Percentiles rank a stretch among this genome's conserved stretches.
These are phyloP conservation scores for Coemansia pectinata DNA, from an alignment of 192 early-diverging fungal species.

Conservation along the genomic window DNA sequence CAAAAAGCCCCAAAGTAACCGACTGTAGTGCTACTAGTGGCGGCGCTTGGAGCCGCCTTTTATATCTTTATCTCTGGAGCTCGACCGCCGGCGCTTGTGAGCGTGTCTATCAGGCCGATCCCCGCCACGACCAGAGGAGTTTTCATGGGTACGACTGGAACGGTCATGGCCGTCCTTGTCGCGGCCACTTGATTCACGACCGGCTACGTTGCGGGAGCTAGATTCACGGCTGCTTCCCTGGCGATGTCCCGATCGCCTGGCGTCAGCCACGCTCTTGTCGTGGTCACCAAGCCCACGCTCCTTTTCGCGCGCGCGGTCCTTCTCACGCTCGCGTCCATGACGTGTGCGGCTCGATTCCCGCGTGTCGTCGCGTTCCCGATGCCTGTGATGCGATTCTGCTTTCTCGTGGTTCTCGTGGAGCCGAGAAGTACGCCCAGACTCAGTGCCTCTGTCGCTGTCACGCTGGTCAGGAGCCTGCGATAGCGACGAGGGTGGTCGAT, in stretches of 20 bases:
- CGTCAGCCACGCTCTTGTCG: slow-evolving; percentile 14
- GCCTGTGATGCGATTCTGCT: slow-evolving; percentile 28
- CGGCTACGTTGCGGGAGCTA: slow-evolving; percentile 10
- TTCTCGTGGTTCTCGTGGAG: slow-evolving; percentile 22
- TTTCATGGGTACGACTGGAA: slow-evolving; percentile 9
- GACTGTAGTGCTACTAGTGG: slow-evolving; percentile 13
- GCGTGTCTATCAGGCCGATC: slow-evolving; percentile 25
- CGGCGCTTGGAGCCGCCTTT: slow-evolving; percentile 44
- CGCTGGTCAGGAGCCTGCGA: slow-evolving; percentile 18
- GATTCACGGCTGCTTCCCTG: slow-evolving; percentile 31
- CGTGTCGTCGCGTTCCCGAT: slow-evolving; percentile 24
- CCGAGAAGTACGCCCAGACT: slow-evolving; percentile 35
- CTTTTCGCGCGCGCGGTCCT: slow-evolving; percentile 7
- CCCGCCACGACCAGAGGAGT: slow-evolving; percentile 6
- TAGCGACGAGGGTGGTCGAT: not conserved
- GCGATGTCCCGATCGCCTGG: slow-evolving; percentile 32
- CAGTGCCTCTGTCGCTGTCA: slow-evolving; percentile 32
- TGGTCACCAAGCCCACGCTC: slow-evolving; percentile 7
- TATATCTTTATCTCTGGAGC: slow-evolving; percentile 37
- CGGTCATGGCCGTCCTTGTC: slow-evolving; percentile 18
- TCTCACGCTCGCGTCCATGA: slow-evolving; percentile 24
- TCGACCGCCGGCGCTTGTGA: slow-evolving; percentile 48
- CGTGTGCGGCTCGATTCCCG: slow-evolving; percentile 22
- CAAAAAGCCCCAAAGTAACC: not conserved
- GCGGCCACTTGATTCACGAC: slow-evolving; percentile 14